These are phyloP conservation scores for Geopyxis carbonaria DNA, from an alignment of 495 filamentous ascomycete species.

Conservation along the genomic window DNA sequence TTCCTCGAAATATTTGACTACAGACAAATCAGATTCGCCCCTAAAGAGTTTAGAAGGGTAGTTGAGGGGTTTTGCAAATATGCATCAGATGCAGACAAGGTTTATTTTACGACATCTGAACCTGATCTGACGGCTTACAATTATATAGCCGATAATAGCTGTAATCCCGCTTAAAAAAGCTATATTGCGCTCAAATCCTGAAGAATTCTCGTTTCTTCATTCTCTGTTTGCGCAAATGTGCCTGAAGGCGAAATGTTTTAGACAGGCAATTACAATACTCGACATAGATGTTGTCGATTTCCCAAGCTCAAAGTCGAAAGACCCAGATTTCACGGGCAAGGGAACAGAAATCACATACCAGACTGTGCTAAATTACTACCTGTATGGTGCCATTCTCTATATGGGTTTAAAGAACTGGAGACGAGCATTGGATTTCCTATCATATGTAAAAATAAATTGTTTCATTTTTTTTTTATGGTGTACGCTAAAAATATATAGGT, in stretches of 20 bases:
- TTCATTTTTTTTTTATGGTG: background rate
- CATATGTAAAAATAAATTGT: no score
- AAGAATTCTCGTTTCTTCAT: slow-evolving; percentile 23
- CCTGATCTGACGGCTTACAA: background rate
- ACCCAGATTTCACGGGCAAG: slow-evolving; percentile 7
- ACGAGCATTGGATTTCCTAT: slow-evolving; percentile 50
- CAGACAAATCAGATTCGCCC: slow-evolving; percentile 18
- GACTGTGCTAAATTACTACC: slow-evolving; percentile 58
- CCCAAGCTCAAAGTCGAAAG: slow-evolving; percentile 12
- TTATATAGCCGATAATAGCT: slow-evolving; percentile 17
- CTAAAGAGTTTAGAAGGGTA: slow-evolving; percentile 20
- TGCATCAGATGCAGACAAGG: slow-evolving; percentile 18
- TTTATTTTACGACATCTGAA: slow-evolving; percentile 1
- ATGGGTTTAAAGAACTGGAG: slow-evolving; percentile 54
- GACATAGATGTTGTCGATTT: slow-evolving; percentile 23
- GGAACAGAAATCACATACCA: slow-evolving; percentile 33
- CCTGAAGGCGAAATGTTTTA: slow-evolving; percentile 24
- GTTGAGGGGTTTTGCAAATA: slow-evolving; percentile 20
- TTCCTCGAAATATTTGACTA: slow-evolving; percentile 21
- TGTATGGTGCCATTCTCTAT: slow-evolving; percentile 63
- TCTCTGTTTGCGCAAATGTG: slow-evolving; percentile 20
- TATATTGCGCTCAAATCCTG: slow-evolving; percentile 21
- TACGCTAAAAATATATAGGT: slow-evolving; percentile 1
- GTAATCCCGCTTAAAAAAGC: slow-evolving; percentile 23
- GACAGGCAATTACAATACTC: slow-evolving; percentile 21